Base-by-base conservation (phyloP, 371 early-diverging fungal species). In the Saksenaea oblongispora region DNA sequence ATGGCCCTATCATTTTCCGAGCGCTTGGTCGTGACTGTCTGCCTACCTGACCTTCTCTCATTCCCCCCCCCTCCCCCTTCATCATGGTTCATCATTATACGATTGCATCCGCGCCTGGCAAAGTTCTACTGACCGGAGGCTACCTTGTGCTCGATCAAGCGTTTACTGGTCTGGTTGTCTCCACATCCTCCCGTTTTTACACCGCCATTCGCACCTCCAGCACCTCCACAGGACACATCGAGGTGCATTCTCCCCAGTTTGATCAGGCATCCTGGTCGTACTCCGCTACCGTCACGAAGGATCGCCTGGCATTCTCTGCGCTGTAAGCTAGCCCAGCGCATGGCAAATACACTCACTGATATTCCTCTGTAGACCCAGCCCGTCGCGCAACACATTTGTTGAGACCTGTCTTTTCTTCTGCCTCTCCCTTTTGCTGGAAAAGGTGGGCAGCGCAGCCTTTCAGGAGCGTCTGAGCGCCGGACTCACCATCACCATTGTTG, bases 111-210 rank as follows among this genome's bases (percentile, higher is more conserved):
- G 93, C 96, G 2, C 96, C 97, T 1, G 98, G 98, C 14, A 98
- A 98, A 72, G 98, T 96, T 5, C 89, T 98, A 8, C 53, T 97
- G 1, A 79, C 88, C 1, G 98, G 98, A 44, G 98, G 98, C n/a
- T 98, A 98, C 72, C 85, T 97, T 0, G 95, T 98, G 2, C 84
- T 98, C 3, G 95, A 96, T 65, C 88, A 83, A 39, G 72, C 67
- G 10, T 92, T 88, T 75, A 73, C 77, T 9, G 98, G 98, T 7
- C 78, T 95, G 9, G 96, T 96, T 3, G 79, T 96, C 18, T 92
- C 91, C 14, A 89, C 94, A 1, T 84, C 88, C 47, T 84, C 98
- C 5, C 83, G 95, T 22, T 95, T 98, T 69, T 93, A 92, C 66
- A 85, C 92, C 4, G 75, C 82, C 26, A 84, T 93, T 54, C 74